Conservation (phyloP, 495 filamentous ascomycete genomes). For the Xylaria scruposa region DNA sequence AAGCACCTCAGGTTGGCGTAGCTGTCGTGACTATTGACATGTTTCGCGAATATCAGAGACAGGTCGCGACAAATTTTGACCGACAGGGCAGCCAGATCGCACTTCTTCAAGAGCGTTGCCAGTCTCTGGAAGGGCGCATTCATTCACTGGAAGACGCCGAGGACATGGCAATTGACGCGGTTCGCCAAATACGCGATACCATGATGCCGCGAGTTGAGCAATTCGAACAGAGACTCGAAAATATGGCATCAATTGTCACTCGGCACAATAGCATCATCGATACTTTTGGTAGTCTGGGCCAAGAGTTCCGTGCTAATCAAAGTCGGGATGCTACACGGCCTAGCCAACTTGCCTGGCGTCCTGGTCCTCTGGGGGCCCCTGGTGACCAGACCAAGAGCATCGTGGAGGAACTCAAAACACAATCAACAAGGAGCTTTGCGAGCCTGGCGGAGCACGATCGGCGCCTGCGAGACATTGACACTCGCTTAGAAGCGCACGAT, state of each 20-base stretch:
- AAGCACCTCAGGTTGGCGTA: conserved; percentile 26
- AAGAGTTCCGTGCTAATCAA: conserved; percentile 23
- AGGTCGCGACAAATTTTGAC: conserved; percentile 20
- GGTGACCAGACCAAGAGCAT: conserved; percentile 21
- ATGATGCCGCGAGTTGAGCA: conserved; percentile 20
- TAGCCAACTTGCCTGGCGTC: conserved; percentile 19
- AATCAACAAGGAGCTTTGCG: conserved; percentile 23
- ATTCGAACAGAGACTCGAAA: conserved; percentile 7
- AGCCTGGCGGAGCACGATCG: conserved; percentile 19
- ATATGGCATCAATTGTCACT: background rate
- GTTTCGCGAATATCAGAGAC: conserved; percentile 24
- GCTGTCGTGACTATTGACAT: conserved; percentile 26
- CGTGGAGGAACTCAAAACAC: conserved; percentile 21
- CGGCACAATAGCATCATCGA: conserved; percentile 12
- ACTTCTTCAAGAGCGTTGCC: conserved; percentile 17
- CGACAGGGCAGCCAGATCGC: conserved; percentile 10
- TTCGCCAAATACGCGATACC: conserved; percentile 23
- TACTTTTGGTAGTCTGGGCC: background rate
- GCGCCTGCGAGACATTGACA: conserved; percentile 12
- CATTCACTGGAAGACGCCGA: conserved; percentile 27
- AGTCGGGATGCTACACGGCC: conserved; percentile 15
- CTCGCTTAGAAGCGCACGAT: conserved; percentile 10
- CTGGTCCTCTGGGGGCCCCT: conserved; percentile 18
- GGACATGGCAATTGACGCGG: conserved; percentile 28
- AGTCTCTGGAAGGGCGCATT: conserved; percentile 22